Base-by-base conservation (phyloP, 805 yeast genomes). In the Yarrowia osloensis region DNA sequence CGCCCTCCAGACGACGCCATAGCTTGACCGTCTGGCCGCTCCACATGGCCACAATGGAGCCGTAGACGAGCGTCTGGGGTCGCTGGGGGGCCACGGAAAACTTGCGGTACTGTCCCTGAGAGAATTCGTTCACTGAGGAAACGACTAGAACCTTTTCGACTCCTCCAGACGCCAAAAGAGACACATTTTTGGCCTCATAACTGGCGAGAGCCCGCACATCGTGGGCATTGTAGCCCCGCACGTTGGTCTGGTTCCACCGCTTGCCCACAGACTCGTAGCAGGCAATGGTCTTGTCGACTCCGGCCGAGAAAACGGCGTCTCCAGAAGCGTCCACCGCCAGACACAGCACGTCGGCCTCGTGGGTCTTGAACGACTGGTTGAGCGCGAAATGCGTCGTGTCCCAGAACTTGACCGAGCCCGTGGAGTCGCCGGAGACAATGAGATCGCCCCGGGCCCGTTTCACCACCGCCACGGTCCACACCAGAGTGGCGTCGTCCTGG, bases 401-500 rank as follows among this genome's bases (percentile, higher is more conserved):
- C 99, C 99, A 95, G 70, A 95, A 84, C 77, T 94, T 94, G 65
- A 95, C 85, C 9, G 90, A 83, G 1, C 99, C 99, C 1, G 98
- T 94, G 6, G 98, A 92, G 78, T 95, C 99, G 66, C 98, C 99
- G 69, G 92, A 86, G n/a, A 91, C 96, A 68, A 95, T 83, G 3
- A 37, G 35, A 19, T 63, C 49, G 75, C 91, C 63, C 66, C 85
- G 81, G 61, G 84, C 83, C 47, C 80, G 75, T 5, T 88, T 86
- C 68, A 93, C 78, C 35, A 87, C 86, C 52, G 82, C 72, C 0
- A 95, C 86, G 39, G 91, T 82, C 99, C 99, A 95, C 8, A 95
- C 95, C 69, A 95, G 81, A 3, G 98, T 92, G 66, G 95, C 86
- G 75, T 90, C 97, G 39, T 47, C 73, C 9, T 44, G 47, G 2